Conservation (phyloP, 345 rosid genomes). For the Conringia planisiliqua region DNA sequence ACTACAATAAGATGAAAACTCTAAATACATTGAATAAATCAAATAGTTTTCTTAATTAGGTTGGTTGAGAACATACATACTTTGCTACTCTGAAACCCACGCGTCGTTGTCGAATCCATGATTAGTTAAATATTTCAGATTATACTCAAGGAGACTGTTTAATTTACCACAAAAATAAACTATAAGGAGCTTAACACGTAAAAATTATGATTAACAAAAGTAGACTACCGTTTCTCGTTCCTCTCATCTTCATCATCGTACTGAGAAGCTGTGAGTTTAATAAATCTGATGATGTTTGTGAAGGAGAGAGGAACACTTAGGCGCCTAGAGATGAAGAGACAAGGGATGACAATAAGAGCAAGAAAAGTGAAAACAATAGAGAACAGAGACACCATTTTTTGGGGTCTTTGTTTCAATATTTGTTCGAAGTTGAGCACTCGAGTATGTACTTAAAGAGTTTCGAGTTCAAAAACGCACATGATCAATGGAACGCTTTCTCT, state of each 20-base stretch:
- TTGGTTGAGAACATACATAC: background rate
- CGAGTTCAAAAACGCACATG: slow-evolving; percentile 22
- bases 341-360: slow-evolving; percentile 17
- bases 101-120: background rate
- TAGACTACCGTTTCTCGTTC: background rate
- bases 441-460: background rate
- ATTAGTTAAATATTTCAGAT: background rate
- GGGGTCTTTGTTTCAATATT: background rate
- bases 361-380: slow-evolving; percentile 8
- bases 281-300: slow-evolving; percentile 8
- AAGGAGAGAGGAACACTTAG: slow-evolving; percentile 6
- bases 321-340: slow-evolving; percentile 7
- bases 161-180: background rate
- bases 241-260: slow-evolving; percentile 1
- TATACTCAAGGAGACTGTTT: background rate
- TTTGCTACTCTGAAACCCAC: background rate
- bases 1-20: background rate
- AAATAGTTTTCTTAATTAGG: background rate
- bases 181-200: background rate
- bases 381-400: slow-evolving; percentile 1
- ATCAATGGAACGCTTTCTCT: background rate
- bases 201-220: background rate
- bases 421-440: background rate
- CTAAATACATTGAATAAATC: background rate
- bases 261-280: slow-evolving; percentile 10